These are phyloP conservation scores for Rhizopus delemar DNA, from an alignment of 371 early-diverging fungal species.

Conservation along the genomic window DNA sequence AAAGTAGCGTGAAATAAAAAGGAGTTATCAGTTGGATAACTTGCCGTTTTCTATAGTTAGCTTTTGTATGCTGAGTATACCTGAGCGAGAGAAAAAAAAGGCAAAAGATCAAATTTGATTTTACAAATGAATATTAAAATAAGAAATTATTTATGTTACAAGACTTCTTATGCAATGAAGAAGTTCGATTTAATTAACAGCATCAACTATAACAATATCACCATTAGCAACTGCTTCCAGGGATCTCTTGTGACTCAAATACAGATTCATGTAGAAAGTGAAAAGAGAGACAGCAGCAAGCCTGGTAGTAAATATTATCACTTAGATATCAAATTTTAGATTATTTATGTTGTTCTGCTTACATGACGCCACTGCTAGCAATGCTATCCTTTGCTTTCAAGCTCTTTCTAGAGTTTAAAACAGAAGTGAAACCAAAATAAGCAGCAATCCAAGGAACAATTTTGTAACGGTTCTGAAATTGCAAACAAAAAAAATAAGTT, in stretches of 20 bases:
- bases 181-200: neutral
- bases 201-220: slow-evolving; percentile 14
- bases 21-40: no score
- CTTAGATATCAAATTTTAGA: neutral
- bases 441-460: slow-evolving; percentile 48
- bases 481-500: neutral
- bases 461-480: slow-evolving; percentile 35
- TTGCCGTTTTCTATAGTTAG: neutral
- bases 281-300: slow-evolving; percentile 41
- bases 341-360: slow-evolving; percentile 16
- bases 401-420: slow-evolving; percentile 43
- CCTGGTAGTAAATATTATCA: slow-evolving; percentile 13
- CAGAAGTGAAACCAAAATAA: slow-evolving; percentile 43
- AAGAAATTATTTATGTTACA: no score
- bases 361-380: slow-evolving; percentile 43
- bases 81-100: no score
- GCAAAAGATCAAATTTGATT: no score
- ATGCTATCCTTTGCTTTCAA: slow-evolving; percentile 33
- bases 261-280: slow-evolving; percentile 48
- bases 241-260: slow-evolving; percentile 29
- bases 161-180: no score
- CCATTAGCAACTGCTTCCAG: slow-evolving; percentile 24
- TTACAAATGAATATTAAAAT: slow-evolving; percentile 11
- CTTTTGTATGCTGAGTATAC: no score
- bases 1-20: neutral